Conservation (phyloP, 768 basidiomycete genomes). For the Lentinula aciculospora region DNA sequence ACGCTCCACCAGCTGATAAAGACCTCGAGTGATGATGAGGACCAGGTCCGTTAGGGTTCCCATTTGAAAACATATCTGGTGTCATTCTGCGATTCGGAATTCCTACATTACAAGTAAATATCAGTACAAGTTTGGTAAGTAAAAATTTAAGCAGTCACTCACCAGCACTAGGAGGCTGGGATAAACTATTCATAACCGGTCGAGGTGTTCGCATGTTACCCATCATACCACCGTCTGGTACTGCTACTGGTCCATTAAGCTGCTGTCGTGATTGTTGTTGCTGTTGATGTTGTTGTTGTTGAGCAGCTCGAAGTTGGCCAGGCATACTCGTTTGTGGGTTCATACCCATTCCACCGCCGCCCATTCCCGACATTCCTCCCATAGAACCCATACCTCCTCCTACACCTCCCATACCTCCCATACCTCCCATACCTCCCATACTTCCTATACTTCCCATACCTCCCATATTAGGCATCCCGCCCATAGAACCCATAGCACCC, state of each 20-base stretch:
- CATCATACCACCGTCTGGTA: conserved; percentile 9
- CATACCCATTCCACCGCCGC: conserved; percentile 36
- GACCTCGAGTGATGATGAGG: background rate
- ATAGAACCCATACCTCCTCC: background rate
- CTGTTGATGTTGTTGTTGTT: conserved; percentile 21
- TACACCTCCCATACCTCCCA: conserved; percentile 17
- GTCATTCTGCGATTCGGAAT: conserved; percentile 37
- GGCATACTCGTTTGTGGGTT: conserved; percentile 38
- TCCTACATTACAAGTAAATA: conserved; percentile 14
- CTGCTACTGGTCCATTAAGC: conserved; percentile 6
- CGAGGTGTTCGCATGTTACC: background rate
- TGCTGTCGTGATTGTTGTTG: conserved; percentile 26
- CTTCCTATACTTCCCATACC: conserved; percentile 28
- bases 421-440: conserved; percentile 24
- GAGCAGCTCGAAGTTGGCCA: conserved; percentile 25
- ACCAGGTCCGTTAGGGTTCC: background rate
- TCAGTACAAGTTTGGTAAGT: no score
- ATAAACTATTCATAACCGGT: conserved; percentile 43
- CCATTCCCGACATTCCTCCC: background rate
- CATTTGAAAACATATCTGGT: conserved; percentile 25
- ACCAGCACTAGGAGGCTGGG: conserved; percentile 25
- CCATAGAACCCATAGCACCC: conserved; percentile 21
- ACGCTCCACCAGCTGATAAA: conserved; percentile 11
- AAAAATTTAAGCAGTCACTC: conserved; percentile 31
- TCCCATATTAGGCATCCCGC: conserved; percentile 5